Conservation (phyloP, 176 grass and related monocot genomes). For the Tillandsia leiboldiana region DNA sequence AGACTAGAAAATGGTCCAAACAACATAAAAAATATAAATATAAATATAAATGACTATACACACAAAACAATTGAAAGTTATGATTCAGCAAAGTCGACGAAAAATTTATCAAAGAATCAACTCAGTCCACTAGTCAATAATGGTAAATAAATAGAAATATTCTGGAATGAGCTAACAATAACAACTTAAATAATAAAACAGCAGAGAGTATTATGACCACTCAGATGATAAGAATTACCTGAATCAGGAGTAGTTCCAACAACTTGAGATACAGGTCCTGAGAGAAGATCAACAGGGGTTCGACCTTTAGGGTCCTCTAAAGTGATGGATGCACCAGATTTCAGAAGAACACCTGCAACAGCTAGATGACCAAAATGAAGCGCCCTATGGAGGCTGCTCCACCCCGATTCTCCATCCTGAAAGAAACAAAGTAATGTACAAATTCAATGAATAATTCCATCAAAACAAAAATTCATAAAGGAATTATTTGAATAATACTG, state of each 20-base stretch:
- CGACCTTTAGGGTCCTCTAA: conserved; percentile 84
- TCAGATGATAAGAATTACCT: conserved; percentile 39
- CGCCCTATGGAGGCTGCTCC: conserved; percentile 94
- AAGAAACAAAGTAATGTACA: background rate
- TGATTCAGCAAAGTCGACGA: too few relatives aligned
- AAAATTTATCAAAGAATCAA: conserved; percentile 13
- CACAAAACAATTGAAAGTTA: too few relatives aligned
- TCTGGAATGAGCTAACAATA: conserved; percentile 1
- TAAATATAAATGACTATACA: too few relatives aligned
- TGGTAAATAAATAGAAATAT: conserved; percentile 11
- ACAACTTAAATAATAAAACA: conserved; percentile 16
- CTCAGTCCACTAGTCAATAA: background rate
- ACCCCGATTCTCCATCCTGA: conserved; percentile 97
- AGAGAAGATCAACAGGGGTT: conserved; percentile 84
- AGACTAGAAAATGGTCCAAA: background rate
- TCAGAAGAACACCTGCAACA: conserved; percentile 69
- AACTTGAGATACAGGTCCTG: conserved; percentile 65
- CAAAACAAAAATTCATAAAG: too few relatives aligned
- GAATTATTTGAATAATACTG: too few relatives aligned
- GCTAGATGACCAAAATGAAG: conserved; percentile 94
- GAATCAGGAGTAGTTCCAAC: conserved; percentile 54
- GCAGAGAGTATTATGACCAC: background rate
- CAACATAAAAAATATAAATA: background rate
- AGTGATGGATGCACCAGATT: conserved; percentile 72
- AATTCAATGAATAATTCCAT: background rate